Evolutionary conservation across 345 rosid species (phyloP).

Genomic region (Mangifera indica): DNA sequence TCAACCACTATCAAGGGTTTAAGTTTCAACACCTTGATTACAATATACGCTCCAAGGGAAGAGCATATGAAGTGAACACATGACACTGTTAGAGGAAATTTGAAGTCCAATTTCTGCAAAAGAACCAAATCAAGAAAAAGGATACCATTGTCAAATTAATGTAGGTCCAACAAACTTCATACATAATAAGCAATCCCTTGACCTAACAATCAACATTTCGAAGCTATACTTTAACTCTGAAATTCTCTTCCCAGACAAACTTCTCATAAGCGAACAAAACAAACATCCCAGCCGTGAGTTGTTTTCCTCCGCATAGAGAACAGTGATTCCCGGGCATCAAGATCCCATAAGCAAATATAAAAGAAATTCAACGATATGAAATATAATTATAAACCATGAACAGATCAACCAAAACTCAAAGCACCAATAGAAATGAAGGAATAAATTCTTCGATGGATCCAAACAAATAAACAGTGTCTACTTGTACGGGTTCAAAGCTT

Average conservation of each 20-base stretch:
- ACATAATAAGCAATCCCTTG: neutral
- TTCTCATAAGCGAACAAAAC: constrained; percentile 19
- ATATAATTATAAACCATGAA: neutral
- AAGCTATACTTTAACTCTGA: constrained; percentile 6
- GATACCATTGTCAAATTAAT: constrained; percentile 12
- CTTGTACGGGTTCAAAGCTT: neutral
- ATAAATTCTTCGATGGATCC: neutral
- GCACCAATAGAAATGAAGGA: neutral
- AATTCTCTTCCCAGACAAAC: constrained; percentile 3
- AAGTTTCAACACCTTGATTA: constrained; percentile 82
- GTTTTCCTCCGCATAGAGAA: neutral
- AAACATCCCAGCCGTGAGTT: constrained; percentile 7
- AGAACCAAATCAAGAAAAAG: neutral
- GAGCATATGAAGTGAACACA: constrained; percentile 97
- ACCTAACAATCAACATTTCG: constrained; percentile 2
- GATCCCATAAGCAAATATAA: neutral
- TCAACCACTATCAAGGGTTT: constrained; percentile 87
- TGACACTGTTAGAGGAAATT: constrained; percentile 91
- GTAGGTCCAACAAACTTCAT: neutral
- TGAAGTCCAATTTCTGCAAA: constrained; percentile 89
- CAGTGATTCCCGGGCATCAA: neutral
- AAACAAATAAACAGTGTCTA: neutral
- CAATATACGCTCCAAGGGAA: constrained; percentile 87
- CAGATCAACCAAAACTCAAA: constrained; percentile 1
- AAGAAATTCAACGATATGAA: neutral